Evolutionary conservation across 2,329 filamentous ascomycete genomes (phyloP), one percentile per base, ranked within the genome.

Genomic region (Albifimbria verrucaria): DNA sequence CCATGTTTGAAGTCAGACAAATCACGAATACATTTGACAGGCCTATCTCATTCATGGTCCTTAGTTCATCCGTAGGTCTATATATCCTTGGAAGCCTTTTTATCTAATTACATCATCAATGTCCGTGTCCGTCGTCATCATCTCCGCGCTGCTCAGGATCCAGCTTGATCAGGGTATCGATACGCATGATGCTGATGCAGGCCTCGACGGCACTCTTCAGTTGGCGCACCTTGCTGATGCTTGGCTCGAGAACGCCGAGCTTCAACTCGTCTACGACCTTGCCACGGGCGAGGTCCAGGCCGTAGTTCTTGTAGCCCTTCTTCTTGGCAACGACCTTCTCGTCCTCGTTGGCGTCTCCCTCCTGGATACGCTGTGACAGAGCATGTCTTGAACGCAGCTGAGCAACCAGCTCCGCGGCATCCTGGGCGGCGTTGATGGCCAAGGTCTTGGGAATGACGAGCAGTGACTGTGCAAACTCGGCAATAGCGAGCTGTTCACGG

Each of bases 251-350:
- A 57, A 99, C 92, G 68, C 94, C 94, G 12, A 90, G 87, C 82
- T 97, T 97, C 66, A 99, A 79, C 77, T 91, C 87, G 72, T 99
- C 94, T 52, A 92, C 87, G 54, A 97, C 90, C 71, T 91, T 93
- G 62, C 94, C 94, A 71, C 89, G 92, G 53, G 80, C 80, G 65
- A 99, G 78, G 72, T 99, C 95, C 54, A 99, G 79, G 49, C 94
- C 94, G 72, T 99, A 99, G 81, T 99, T 99, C 78, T 93, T 94
- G 81, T 97, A 99, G 64, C 89, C 90, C 85, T 96, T 97, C 77
- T 93, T 94, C 73, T 90, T 91, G 48, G 92, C 91, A 54, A 94
- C 81, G 50, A 86, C 86, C 81, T 95, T 96, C 72, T 94, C 91
- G 65, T 96, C 88, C 72, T 93, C 90, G 62, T 84, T 86, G 50